These are phyloP conservation scores for Mycena amicta DNA, from an alignment of 768 basidiomycete species.

Conservation along the genomic window DNA sequence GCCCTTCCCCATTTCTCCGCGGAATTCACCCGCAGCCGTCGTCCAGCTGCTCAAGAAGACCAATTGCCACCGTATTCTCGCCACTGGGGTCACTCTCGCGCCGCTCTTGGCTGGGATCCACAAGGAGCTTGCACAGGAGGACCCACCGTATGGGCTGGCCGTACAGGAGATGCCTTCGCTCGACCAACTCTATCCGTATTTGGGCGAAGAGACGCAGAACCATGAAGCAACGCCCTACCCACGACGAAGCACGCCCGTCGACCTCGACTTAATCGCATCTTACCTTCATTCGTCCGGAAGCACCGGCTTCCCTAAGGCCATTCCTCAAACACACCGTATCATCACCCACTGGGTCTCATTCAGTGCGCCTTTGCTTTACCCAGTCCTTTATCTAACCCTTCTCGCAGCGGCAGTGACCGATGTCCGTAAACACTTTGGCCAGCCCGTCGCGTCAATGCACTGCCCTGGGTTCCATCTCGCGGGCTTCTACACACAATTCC, in stretches of 20 bases:
- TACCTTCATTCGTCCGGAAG: constrained; percentile 56
- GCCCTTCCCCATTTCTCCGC: constrained; percentile 45
- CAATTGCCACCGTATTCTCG: constrained; percentile 39
- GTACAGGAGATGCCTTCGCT: constrained; percentile 38
- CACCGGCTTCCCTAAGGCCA: constrained; percentile 48
- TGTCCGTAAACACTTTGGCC: constrained; percentile 12
- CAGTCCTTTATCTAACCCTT: background rate
- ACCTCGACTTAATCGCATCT: constrained; percentile 30
- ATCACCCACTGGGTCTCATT: constrained; percentile 41
- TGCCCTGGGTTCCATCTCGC: constrained; percentile 32
- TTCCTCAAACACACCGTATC: constrained; percentile 36
- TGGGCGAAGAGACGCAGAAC: too few relatives aligned
- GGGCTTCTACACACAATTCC: constrained; percentile 23
- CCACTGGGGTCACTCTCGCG: constrained; percentile 29
- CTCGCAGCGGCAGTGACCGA: constrained; percentile 16
- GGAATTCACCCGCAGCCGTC: constrained; percentile 39
- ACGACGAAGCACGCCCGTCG: too few relatives aligned
- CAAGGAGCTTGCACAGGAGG: constrained; percentile 20
- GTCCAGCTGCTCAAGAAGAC: constrained; percentile 39
- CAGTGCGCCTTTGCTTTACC: constrained; percentile 13
- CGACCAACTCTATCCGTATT: constrained; percentile 39
- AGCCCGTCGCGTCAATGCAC: constrained; percentile 23
- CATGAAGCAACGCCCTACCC: too few relatives aligned
- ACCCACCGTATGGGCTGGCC: constrained; percentile 25
- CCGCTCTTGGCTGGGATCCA: constrained; percentile 33